A percentile compares a stretch with the other conserved stretches of the same genome.
Conservation (phyloP, 2,329 filamentous ascomycete species). For the Trichoderma semiorbis region DNA sequence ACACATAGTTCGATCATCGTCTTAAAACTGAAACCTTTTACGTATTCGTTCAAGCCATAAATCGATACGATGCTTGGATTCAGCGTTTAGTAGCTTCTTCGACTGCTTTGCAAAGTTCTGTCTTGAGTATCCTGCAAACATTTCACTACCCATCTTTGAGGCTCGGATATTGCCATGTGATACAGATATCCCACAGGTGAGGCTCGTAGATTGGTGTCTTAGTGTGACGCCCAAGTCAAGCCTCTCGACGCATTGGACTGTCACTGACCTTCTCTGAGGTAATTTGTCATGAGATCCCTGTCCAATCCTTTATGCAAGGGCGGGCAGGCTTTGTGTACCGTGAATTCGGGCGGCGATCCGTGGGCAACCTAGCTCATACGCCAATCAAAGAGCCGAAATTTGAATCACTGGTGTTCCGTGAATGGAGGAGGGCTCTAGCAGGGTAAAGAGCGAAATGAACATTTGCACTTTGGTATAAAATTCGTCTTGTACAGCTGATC, state of each 20-base stretch:
- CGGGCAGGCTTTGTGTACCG: background rate
- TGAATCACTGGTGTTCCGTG: background rate
- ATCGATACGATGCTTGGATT: background rate
- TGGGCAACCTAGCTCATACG: background rate
- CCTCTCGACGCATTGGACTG: background rate
- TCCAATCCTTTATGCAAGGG: background rate
- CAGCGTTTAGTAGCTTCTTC: too few relatives aligned
- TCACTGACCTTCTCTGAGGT: background rate
- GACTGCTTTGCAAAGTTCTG: background rate
- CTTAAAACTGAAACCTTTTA: background rate
- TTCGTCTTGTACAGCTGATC: background rate
- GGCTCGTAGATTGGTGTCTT: background rate
- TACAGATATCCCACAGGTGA: background rate
- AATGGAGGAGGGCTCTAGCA: too few relatives aligned
- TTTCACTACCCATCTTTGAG: background rate
- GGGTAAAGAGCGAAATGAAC: too few relatives aligned
- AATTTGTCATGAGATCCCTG: background rate
- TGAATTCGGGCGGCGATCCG: background rate
- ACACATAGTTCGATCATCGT: background rate
- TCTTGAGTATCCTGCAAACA: background rate
- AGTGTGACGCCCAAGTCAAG: background rate
- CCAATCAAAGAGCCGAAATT: background rate
- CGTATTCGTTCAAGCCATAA: background rate
- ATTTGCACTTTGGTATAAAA: background rate
- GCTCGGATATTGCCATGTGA: background rate